Percentiles rank a stretch among this genome's conserved stretches.
Evolutionary conservation across 352 stramenopile genomes (phyloP).

Genomic region (Globisporangium viniferum): DNA sequence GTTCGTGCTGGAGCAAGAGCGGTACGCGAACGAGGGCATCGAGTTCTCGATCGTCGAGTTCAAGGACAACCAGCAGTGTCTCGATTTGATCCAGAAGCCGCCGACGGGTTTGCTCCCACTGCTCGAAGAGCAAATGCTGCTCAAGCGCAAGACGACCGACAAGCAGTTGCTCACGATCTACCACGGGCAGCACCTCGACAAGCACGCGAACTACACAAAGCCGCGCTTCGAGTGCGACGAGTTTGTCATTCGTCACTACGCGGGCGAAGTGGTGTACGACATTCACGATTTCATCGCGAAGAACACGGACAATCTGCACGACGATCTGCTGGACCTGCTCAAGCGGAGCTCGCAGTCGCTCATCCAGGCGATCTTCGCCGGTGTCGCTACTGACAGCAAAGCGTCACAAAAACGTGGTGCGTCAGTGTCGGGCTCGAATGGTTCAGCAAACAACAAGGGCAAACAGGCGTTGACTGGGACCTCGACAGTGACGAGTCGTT

Average conservation of each 20-base stretch:
- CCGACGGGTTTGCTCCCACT: constrained; percentile 74
- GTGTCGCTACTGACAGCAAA: background rate
- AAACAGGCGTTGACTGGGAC: constrained; percentile 57
- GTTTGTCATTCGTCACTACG: constrained; percentile 86
- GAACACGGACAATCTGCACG: constrained; percentile 89
- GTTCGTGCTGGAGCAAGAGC: constrained; percentile 80
- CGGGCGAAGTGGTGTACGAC: constrained; percentile 77
- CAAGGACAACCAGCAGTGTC: constrained; percentile 74
- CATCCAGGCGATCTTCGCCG: constrained; percentile 53
- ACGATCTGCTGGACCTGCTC: constrained; percentile 80
- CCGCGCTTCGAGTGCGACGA: constrained; percentile 79
- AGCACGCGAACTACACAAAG: constrained; percentile 68
- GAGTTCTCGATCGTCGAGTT: constrained; percentile 76
- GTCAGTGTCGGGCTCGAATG: background rate
- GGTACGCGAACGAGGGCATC: constrained; percentile 77
- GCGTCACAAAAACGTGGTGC: constrained; percentile 16
- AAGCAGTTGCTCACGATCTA: constrained; percentile 85
- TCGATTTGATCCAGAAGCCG: constrained; percentile 83
- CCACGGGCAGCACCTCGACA: constrained; percentile 71
- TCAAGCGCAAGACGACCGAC: constrained; percentile 84
- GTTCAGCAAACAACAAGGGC: constrained; percentile 20
- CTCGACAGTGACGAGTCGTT: constrained; percentile 67
- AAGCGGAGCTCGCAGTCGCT: constrained; percentile 63
- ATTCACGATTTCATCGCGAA: constrained; percentile 86
- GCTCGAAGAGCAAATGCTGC: constrained; percentile 85